Percentiles rank a stretch among this genome's conserved stretches.
Evolutionary conservation across 2,329 filamentous ascomycete species (phyloP).

Genomic region (Trichoderma asperellum): DNA sequence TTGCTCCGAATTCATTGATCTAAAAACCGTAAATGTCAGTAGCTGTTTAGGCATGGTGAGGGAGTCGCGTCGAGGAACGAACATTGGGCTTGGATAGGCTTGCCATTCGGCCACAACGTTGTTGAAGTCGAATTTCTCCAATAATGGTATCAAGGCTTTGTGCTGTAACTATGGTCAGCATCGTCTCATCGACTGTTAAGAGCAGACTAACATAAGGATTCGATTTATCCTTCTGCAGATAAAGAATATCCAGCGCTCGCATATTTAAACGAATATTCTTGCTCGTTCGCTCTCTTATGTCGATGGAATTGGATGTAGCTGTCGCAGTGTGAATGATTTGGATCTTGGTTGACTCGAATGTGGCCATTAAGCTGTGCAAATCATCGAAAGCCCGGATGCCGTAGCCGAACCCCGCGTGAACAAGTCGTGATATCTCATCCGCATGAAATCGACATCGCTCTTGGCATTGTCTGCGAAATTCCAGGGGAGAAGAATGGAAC

Average conservation of each 20-base stretch:
- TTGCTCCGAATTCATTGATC: slow-evolving; percentile 9
- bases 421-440: slow-evolving; percentile 20
- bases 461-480: slow-evolving; percentile 21
- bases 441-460: slow-evolving; percentile 19
- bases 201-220: slow-evolving; percentile 9
- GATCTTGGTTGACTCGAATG: slow-evolving; percentile 22
- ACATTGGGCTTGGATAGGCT: slow-evolving; percentile 22
- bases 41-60: not conserved
- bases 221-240: slow-evolving; percentile 11
- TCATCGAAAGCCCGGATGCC: slow-evolving; percentile 13
- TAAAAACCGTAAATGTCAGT: not conserved
- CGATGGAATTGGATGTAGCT: slow-evolving; percentile 10
- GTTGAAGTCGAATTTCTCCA: slow-evolving; percentile 20
- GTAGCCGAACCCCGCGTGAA: slow-evolving; percentile 7
- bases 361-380: slow-evolving; percentile 17
- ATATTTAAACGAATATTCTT: slow-evolving; percentile 18
- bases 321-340: slow-evolving; percentile 24
- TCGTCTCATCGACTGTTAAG: not conserved
- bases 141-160: slow-evolving; percentile 13
- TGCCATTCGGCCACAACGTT: slow-evolving; percentile 24
- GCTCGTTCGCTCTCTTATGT: slow-evolving; percentile 10
- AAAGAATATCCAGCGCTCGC: not conserved
- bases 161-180: not conserved
- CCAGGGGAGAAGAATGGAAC: slow-evolving; percentile 7
- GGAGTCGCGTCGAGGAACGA: not conserved